Conservation (phyloP, 164 flowering plant genomes). For the Akebia trifoliata region DNA sequence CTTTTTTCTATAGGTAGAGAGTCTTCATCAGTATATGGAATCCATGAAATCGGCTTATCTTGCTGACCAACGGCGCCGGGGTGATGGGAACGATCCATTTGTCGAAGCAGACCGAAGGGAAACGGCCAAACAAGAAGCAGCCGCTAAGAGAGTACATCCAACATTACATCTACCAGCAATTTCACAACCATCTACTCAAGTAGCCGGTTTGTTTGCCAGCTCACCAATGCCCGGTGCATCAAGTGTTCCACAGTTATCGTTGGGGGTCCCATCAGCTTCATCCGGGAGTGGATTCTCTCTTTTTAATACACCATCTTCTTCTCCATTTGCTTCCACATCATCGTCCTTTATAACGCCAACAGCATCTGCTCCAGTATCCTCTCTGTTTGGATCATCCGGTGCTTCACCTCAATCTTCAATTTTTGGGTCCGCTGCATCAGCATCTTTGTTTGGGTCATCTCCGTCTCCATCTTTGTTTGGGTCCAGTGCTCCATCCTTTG, state of each 20-base stretch:
- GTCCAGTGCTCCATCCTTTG: conserved; percentile 40
- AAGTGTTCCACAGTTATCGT: conserved; percentile 40
- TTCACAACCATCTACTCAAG: conserved; percentile 71
- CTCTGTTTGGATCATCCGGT: conserved; percentile 50
- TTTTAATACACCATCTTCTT: conserved; percentile 52
- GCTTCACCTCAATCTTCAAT: conserved; percentile 56
- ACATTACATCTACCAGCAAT: conserved; percentile 71
- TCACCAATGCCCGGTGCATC: conserved; percentile 43
- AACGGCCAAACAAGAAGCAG: conserved; percentile 89
- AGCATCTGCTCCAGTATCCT: conserved; percentile 42
- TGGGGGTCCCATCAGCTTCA: conserved; percentile 43
- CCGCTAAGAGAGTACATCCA: conserved; percentile 89
- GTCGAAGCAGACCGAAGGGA: conserved; percentile 94
- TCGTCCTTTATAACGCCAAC: conserved; percentile 68
- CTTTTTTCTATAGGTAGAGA: conserved; percentile 62
- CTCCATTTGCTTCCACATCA: conserved; percentile 39
- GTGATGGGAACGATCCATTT: conserved; percentile 85
- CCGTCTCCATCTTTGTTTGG: conserved; percentile 56
- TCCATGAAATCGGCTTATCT: conserved; percentile 95
- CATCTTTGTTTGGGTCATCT: conserved; percentile 48
- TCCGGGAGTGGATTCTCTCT: conserved; percentile 63
- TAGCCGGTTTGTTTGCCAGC: conserved; percentile 58
- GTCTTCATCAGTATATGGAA: conserved; percentile 89
- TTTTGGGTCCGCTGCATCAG: conserved; percentile 51
- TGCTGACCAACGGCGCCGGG: conserved; percentile 81